Evolutionary conservation across 768 basidiomycete genomes (phyloP).

Genomic region (Leccinum pellstonianum): DNA sequence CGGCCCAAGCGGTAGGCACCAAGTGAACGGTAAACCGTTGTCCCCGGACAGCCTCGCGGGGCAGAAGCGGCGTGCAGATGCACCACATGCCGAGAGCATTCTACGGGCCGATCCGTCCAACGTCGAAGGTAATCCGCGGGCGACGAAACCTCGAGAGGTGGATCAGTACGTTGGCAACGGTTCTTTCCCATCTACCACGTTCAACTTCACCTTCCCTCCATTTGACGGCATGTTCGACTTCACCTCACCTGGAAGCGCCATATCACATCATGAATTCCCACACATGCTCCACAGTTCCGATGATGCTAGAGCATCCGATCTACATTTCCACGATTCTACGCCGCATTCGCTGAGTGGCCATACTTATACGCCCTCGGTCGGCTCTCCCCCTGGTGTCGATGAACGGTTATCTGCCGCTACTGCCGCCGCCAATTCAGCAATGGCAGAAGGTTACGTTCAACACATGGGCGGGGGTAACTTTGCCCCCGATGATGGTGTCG

Average conservation of each 20-base stretch:
- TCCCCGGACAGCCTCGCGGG: slow-evolving; percentile 63
- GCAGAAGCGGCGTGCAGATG: slow-evolving; percentile 77
- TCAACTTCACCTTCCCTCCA: slow-evolving; percentile 71
- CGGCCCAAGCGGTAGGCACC: slow-evolving; percentile 67
- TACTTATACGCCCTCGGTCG: slow-evolving; percentile 38
- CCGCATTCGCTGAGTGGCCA: slow-evolving; percentile 30
- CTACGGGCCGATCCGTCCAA: slow-evolving; percentile 75
- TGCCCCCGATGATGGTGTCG: slow-evolving; percentile 56
- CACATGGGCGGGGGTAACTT: slow-evolving; percentile 50
- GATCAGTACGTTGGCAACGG: slow-evolving; percentile 42
- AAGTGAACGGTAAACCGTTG: slow-evolving; percentile 75
- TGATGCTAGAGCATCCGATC: slow-evolving; percentile 28
- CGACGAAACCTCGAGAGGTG: slow-evolving; percentile 33
- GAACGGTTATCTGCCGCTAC: slow-evolving; percentile 67
- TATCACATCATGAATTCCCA: slow-evolving; percentile 37
- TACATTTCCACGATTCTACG: slow-evolving; percentile 33
- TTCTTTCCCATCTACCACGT: slow-evolving; percentile 65
- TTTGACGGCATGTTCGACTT: slow-evolving; percentile 65
- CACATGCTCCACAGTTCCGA: slow-evolving; percentile 33
- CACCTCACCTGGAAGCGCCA: slow-evolving; percentile 34
- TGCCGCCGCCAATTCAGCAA: slow-evolving; percentile 61
- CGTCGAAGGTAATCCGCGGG: slow-evolving; percentile 38
- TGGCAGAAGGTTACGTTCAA: slow-evolving; percentile 73
- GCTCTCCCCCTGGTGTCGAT: slow-evolving; percentile 30
- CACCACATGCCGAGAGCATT: slow-evolving; percentile 78